A percentile compares a stretch with the other conserved stretches of the same genome.
phyloP scores from a whole-genome alignment of 1,284 basidiomycete genomes.

The Rhizoctonia solani region DNA sequence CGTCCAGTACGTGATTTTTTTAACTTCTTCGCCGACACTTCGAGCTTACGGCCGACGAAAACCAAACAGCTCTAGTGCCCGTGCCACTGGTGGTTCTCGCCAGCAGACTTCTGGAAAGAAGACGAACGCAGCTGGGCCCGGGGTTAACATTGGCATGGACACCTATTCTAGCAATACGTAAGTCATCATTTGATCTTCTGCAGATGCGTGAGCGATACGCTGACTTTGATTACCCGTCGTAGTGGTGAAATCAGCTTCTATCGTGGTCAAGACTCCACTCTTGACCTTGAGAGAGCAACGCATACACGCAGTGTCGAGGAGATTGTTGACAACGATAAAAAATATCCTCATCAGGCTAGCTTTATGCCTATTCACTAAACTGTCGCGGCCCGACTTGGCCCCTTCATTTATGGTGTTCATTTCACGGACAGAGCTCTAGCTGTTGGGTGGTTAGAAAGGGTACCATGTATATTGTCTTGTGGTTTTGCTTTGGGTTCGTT shows the following conservation, averaged over 20 bases:
- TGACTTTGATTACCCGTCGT: neutral
- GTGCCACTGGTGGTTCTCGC: conserved; percentile 1
- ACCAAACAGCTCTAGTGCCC: neutral
- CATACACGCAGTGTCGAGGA: conserved; percentile 5
- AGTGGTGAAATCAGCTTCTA: conserved; percentile 14
- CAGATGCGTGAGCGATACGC: neutral
- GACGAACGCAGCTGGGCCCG: conserved; percentile 4
- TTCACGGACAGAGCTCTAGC: too few species aligned
- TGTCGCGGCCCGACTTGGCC: neutral
- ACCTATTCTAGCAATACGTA: conserved; percentile 6
- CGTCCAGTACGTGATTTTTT: conserved; percentile 31
- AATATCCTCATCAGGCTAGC: conserved; percentile 2
- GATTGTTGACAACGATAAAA: neutral
- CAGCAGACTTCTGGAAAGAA: conserved; percentile 15
- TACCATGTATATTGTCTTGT: neutral
- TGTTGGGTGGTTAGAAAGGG: too few species aligned
- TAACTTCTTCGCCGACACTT: too few species aligned
- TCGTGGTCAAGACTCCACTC: neutral
- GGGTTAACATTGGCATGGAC: conserved; percentile 36
- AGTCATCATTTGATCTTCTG: neutral
- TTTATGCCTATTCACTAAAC: conserved; percentile 26
- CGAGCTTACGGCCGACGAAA: neutral
- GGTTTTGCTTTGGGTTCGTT: neutral
- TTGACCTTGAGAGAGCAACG: conserved; percentile 21
- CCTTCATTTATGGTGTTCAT: too few species aligned